These are phyloP conservation scores for Spergularia azorica DNA, from an alignment of 179 eudicot genomes.

Conservation along the genomic window DNA sequence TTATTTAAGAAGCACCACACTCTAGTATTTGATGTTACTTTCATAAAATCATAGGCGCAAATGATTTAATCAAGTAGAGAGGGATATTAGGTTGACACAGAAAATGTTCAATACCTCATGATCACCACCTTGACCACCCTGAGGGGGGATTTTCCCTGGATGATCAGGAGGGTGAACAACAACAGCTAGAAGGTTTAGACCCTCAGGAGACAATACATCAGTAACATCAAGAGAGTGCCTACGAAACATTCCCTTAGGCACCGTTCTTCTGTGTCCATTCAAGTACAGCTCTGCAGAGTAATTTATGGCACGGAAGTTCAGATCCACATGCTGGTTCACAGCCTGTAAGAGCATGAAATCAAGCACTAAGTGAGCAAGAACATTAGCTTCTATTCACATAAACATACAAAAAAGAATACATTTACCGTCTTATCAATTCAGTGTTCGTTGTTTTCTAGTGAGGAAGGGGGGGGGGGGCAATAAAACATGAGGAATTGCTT, in stretches of 20 bases:
- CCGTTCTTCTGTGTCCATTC: slow-evolving; percentile 76
- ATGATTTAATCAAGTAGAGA: too few species aligned
- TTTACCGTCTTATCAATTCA: too few species aligned
- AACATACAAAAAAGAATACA: neutral
- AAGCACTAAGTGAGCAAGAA: neutral
- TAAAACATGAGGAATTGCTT: neutral
- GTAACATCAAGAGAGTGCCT: slow-evolving; percentile 89
- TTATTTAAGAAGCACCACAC: neutral
- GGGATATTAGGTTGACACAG: neutral
- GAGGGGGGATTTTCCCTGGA: slow-evolving; percentile 83
- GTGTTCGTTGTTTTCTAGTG: neutral
- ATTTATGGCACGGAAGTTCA: slow-evolving; percentile 91
- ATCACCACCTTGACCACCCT: slow-evolving; percentile 65
- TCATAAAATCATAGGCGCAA: neutral
- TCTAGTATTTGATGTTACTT: neutral
- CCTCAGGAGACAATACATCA: slow-evolving; percentile 64
- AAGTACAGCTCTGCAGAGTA: slow-evolving; percentile 89
- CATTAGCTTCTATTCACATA: neutral
- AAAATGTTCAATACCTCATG: slow-evolving; percentile 65
- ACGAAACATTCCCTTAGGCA: slow-evolving; percentile 97
- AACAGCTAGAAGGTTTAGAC: slow-evolving; percentile 85
- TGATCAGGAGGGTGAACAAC: slow-evolving; percentile 97
- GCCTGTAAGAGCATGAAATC: slow-evolving; percentile 42
- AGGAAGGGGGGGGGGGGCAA: neutral
- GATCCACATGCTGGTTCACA: slow-evolving; percentile 71